Evolutionary conservation across 164 flowering plant species (phyloP), one percentile per base, ranked within the genome.

Genomic region (Akebia trifoliata): DNA sequence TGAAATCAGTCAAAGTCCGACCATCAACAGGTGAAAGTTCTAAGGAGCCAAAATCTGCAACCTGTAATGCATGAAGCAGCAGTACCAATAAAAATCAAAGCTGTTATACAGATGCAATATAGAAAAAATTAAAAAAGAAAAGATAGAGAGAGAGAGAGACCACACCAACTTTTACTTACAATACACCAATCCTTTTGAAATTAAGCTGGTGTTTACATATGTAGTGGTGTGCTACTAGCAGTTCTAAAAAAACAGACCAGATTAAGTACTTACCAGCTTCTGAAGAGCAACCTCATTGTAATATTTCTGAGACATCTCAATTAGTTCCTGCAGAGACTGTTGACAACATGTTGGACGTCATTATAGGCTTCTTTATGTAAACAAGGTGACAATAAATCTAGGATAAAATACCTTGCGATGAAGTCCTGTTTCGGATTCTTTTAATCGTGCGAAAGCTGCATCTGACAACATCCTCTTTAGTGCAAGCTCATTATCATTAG

Each of bases 21-120:
- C 99, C 99, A 81, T 93, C 99, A 68, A 93, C 99, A 29, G 99
- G 99, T 32, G 99, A 93, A 45, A 93, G 92, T 72, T 93, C 99
- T 79, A 93, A 66, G 8, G 99, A 93, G 62, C 97, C 97, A 84
- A 93, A 93, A 78, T 93, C 99, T 60, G 96, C 92, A 62, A 93
- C 99, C 99, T 93, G 78, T 46, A 61, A 48, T 50, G 32, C 29
- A 55, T 36, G 20, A 59, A 39, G 51, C 10, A 28, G 31, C 29
- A 43, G 47, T 8, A 62, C 53, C 35, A 35, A 46, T 21, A 29
- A 45, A 39, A 55, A 24, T 30, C 30, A 37, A 39, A 35, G 20
- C 8, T 2, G 18, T 15, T 17, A 35, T 21, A 6, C 51, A 50
- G 8, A 28, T 17, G 31, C 18, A 45, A 45, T 4, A 47, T 8